Conservation (phyloP, 139 green algal species). For the Chlamydomonas applanata region DNA sequence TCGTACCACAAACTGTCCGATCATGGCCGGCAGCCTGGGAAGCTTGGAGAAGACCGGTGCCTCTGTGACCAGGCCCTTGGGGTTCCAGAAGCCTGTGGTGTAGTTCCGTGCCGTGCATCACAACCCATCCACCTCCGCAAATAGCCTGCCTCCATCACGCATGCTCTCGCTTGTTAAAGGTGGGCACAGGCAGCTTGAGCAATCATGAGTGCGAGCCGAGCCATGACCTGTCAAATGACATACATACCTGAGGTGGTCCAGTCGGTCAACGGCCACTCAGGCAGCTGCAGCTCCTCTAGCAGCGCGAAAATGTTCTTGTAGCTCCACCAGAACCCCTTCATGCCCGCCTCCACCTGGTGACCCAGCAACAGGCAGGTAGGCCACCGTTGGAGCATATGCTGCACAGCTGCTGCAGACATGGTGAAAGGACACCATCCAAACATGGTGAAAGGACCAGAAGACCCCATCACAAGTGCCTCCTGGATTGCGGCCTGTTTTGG, state of each 20-base stretch:
- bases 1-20: conserved; percentile 75
- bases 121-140: too few species aligned
- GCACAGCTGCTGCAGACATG: too few species aligned
- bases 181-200: too few species aligned
- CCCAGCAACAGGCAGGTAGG: too few species aligned
- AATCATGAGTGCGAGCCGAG: too few species aligned
- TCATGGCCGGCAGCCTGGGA: conserved; percentile 71
- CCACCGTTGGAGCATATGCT: too few species aligned
- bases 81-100: conserved; percentile 69
- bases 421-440: too few species aligned
- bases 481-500: too few species aligned
- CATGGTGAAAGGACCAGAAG: too few species aligned
- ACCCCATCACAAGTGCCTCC: too few species aligned
- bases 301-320: conserved; percentile 63
- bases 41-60: conserved; percentile 77
- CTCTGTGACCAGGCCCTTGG: conserved; percentile 60
- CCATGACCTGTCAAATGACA: too few species aligned
- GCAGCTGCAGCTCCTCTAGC: conserved; percentile 41
- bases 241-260: conserved; percentile 76
- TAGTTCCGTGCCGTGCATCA: too few species aligned
- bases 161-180: neutral
- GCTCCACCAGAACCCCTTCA: conserved; percentile 63
- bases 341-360: conserved; percentile 82
- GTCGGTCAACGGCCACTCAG: conserved; percentile 69
- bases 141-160: neutral